Conservation (phyloP, 805 yeast species). For the Candida suzukii region DNA sequence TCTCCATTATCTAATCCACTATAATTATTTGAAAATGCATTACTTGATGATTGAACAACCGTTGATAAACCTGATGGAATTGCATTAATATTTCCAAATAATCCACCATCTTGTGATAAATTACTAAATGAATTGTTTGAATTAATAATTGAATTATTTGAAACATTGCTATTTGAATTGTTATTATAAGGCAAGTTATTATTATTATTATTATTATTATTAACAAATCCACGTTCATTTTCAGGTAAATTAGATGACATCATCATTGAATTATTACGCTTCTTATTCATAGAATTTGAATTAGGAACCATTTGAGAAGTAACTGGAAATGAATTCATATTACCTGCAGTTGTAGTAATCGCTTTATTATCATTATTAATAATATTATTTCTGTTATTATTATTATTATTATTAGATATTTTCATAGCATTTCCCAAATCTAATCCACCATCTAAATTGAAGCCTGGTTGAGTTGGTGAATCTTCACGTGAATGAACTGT, state of each 20-base stretch:
- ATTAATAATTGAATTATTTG: neutral
- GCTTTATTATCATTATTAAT: neutral
- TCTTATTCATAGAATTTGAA: too few relatives aligned
- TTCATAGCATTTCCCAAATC: too few relatives aligned
- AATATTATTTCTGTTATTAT: neutral
- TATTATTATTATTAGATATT: neutral
- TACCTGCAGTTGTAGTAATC: neutral
- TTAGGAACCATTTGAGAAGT: too few relatives aligned
- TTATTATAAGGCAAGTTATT: neutral
- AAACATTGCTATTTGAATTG: too few relatives aligned
- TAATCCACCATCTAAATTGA: neutral
- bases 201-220: neutral
- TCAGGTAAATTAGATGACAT: too few relatives aligned
- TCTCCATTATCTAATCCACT: slow-evolving; percentile 7
- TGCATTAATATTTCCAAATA: slow-evolving; percentile 13
- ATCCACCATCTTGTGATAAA: slow-evolving; percentile 2
- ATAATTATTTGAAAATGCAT: neutral
- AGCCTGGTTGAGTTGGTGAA: neutral
- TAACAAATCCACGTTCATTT: too few relatives aligned
- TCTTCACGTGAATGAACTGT: slow-evolving; percentile 4
- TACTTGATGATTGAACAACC: slow-evolving; percentile 16
- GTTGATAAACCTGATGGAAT: slow-evolving; percentile 27
- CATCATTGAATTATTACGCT: too few relatives aligned
- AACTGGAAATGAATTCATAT: too few relatives aligned
- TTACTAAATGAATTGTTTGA: neutral